These are phyloP conservation scores for Leccinum obscurum DNA, from an alignment of 768 basidiomycete genomes.

Conservation along the genomic window DNA sequence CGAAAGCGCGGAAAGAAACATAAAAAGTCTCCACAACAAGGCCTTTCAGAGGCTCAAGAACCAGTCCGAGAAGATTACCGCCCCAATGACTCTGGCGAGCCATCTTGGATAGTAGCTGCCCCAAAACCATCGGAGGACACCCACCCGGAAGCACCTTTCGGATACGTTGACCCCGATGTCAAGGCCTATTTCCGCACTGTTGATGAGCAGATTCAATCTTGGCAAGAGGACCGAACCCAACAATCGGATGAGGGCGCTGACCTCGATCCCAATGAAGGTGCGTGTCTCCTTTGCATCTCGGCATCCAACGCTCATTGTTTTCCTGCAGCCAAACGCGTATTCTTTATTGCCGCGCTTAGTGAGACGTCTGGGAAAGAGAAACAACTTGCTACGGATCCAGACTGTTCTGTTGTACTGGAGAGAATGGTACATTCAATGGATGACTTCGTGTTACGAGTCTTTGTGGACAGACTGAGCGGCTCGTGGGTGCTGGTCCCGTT, in stretches of 20 bases:
- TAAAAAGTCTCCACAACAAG: slow-evolving; percentile 45
- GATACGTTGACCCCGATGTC: slow-evolving; percentile 83
- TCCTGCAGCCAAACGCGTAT: slow-evolving; percentile 64
- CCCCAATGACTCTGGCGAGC: slow-evolving; percentile 38
- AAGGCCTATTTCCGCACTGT: slow-evolving; percentile 93
- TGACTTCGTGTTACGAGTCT: slow-evolving; percentile 90
- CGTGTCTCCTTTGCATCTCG: slow-evolving; percentile 15
- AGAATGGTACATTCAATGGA: slow-evolving; percentile 92
- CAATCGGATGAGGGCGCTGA: slow-evolving; percentile 48
- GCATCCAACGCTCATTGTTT: background rate
- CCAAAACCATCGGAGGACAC: slow-evolving; percentile 40
- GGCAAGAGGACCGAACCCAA: slow-evolving; percentile 55
- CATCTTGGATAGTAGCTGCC: slow-evolving; percentile 69
- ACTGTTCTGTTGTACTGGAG: slow-evolving; percentile 89
- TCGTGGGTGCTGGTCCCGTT: slow-evolving; percentile 59
- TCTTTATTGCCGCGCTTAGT: slow-evolving; percentile 77
- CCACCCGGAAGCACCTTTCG: slow-evolving; percentile 79
- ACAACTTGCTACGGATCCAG: slow-evolving; percentile 88
- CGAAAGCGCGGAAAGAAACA: slow-evolving; percentile 78
- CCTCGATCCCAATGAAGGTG: slow-evolving; percentile 72
- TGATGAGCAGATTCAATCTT: slow-evolving; percentile 82
- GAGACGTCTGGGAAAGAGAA: slow-evolving; percentile 90
- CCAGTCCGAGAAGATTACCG: slow-evolving; percentile 7
- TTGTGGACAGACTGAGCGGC: slow-evolving; percentile 83
- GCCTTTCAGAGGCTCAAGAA: slow-evolving; percentile 2